These are phyloP conservation scores for Entoloma clypeatum DNA, from an alignment of 1,284 basidiomycete species.

Conservation along the genomic window DNA sequence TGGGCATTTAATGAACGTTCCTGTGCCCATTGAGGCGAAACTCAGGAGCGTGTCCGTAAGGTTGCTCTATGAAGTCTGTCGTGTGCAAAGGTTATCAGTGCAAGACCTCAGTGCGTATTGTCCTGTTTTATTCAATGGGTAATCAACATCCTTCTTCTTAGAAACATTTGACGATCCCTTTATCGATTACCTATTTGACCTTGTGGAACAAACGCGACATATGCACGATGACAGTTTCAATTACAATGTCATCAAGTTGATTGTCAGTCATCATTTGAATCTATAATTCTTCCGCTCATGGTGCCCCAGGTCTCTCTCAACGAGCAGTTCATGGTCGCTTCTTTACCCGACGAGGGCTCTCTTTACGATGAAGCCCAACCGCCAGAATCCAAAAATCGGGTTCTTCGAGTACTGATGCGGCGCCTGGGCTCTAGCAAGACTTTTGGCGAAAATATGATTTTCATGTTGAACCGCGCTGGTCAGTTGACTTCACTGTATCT, in stretches of 20 bases:
- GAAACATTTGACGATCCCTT: conserved; percentile 81
- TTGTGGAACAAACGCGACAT: conserved; percentile 89
- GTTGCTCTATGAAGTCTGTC: conserved; percentile 87
- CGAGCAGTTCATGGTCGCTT: conserved; percentile 97
- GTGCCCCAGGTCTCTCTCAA: conserved; percentile 78
- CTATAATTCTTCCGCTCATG: background rate
- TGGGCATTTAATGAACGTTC: conserved; percentile 38
- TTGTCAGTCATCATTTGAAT: conserved; percentile 57
- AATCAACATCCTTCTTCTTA: conserved; percentile 28
- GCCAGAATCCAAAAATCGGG: conserved; percentile 61
- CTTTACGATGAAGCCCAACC: conserved; percentile 13
- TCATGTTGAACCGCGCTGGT: conserved; percentile 96
- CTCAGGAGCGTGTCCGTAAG: conserved; percentile 68
- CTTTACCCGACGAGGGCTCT: conserved; percentile 32
- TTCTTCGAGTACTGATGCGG: conserved; percentile 80
- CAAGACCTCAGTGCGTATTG: conserved; percentile 69
- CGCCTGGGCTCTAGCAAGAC: conserved; percentile 86
- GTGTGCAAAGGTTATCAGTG: conserved; percentile 78
- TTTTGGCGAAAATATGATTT: conserved; percentile 98
- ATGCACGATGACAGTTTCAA: conserved; percentile 91
- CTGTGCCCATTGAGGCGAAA: conserved; percentile 76
- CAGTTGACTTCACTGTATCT: conserved; percentile 29
- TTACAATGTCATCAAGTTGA: conserved; percentile 89
- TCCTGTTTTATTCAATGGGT: background rate
- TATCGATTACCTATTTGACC: conserved; percentile 88